Evolutionary conservation across 2,329 filamentous ascomycete genomes (phyloP), one percentile per base, ranked within the genome.

Genomic region (Hymenoscyphus fraxineus): DNA sequence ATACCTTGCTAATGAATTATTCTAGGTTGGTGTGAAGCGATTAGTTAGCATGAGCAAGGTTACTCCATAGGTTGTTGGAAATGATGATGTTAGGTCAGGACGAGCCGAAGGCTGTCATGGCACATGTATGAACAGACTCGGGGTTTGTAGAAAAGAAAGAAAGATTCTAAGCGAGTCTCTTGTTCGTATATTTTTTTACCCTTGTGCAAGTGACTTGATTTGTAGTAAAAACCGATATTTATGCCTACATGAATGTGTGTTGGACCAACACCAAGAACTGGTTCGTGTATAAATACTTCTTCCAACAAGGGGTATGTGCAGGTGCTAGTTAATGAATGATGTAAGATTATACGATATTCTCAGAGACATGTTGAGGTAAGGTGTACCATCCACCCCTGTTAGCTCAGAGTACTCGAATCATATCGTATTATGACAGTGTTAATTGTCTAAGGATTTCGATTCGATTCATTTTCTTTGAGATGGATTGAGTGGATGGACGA

Each of bases 1-100:
- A 19, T 19, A 38, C 58, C 60, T 35, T 60, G 27, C 81, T 86
- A 80, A 86, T 73, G 35, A 40, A 13, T 58, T 51, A 12, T 27
- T 65, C 55, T 67, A 91, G 88, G 86, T 90, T 71, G 90, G 90
- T 73, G 85, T 93, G 56, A 93, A 92, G 78, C 84, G 90, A 69
- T 80, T 93, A 73, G 86, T 92, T 72, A 88, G 86, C 76, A 92
- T 93, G 90, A 92, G 89, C 80, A 88, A 88, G 77, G 88, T 86
- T 40, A 92, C 89, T 9, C 85, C 88, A 66, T 76, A 68, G 61
- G 27, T 27, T 56, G 15, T 54, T 54, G 19, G 19, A 54, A 27
- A 12, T 35, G 35, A 35, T 35, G 47, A 15, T 27, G 47, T 54
- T 13, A 12, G 47, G 22, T 12, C 19, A 54, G 47, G 47, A 54